Base-by-base conservation (phyloP, 371 early-diverging fungal genomes). In the Saksenaea vasiformis region DNA sequence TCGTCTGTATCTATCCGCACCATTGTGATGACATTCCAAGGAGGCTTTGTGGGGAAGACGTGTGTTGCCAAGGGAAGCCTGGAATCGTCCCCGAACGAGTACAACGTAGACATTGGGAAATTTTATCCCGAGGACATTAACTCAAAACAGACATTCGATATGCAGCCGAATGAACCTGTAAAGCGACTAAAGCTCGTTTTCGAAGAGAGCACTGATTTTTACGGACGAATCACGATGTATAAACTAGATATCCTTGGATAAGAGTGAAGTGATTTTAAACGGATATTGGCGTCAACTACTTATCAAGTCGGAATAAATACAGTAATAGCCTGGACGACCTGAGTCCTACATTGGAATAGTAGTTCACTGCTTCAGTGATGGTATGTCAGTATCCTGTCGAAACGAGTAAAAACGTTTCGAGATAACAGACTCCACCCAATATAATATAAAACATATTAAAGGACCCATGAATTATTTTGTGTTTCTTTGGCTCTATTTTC, bases 21-120 rank as follows among this genome's bases (percentile, higher is more conserved):
- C 2, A 51, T 93, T 24, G 60, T 63, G 7, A 64, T 95, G 54
- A 93, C 89, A 80, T 97, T 97, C 67, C 96, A 96, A 65, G 97
- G 97, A 22, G 97, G 97, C 0, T 97, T 97, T 69, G 93, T 88
- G 0, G 95, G 95, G 34, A 88, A 88, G 65, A 86, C 82, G 24
- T 86, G 90, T 54, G 64, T 73, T n/a, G 71, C 80, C 35, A 84
- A 77, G 1, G 80, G 73, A 14, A 78, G 72, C 37, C 53, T 13
- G 24, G 62, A 57, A 17, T 62, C 34, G 1, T 54, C 68, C 9
- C 82, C 82, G 26, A 72, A 66, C 64, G 76, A 77, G 5, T 93
- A 84, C 75, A 76, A 66, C 13, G 70, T 74, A 65, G 47, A 43
- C 70, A 31, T 93, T 22, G 64, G 60, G 36, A 41, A 62, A 3